Base-by-base conservation (phyloP, 441 rosid genomes). In the Melastoma candidum region DNA sequence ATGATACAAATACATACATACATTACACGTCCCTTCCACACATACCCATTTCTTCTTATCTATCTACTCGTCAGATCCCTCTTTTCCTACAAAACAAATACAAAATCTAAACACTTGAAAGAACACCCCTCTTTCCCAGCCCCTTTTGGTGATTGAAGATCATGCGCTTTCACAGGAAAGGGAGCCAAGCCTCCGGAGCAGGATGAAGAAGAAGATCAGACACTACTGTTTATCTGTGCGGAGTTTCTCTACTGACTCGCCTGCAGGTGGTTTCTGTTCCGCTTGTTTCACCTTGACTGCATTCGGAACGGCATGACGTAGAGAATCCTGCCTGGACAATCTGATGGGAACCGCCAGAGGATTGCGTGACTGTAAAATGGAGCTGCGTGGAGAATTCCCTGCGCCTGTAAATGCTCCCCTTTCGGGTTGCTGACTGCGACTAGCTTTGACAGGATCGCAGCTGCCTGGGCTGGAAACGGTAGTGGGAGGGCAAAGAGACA, bases 191-290 rank as follows among this genome's bases (percentile, higher is more conserved):
- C 22, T 8, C 5, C 41, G 8, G 41, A 4, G 6, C 41, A 32
- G 41, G 41, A 29, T 6, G 36, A 32, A 32, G 41, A 32, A 4
- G 8, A 32, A 32, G 8, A 32, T 6, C 5, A 29, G 3, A 3
- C 36, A 29, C 22, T 17, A 17, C 22, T 17, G 22, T 17, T 17
- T 17, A 29, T 29, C 36, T 29, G 7, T 6, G 36, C 36, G 7
- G 3, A 29, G 36, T 8, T 32, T 32, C 8, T 32, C 41, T 45
- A 67, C 74, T 85, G n/a, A 92, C 70, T 88, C 92, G 67, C 92
- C 97, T 13, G 87, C 83, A 26, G 89, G 95, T 61, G 84, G 93
- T 56, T 86, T 86, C 68, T 89, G 88, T 69, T 93, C 95, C 8
- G 87, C 77, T 3, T 86, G 86, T 65, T 88, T 92, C 58, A 78